phyloP scores from a whole-genome alignment of 2,329 filamentous ascomycete genomes.

The Pseudogymnoascus sp. region DNA sequence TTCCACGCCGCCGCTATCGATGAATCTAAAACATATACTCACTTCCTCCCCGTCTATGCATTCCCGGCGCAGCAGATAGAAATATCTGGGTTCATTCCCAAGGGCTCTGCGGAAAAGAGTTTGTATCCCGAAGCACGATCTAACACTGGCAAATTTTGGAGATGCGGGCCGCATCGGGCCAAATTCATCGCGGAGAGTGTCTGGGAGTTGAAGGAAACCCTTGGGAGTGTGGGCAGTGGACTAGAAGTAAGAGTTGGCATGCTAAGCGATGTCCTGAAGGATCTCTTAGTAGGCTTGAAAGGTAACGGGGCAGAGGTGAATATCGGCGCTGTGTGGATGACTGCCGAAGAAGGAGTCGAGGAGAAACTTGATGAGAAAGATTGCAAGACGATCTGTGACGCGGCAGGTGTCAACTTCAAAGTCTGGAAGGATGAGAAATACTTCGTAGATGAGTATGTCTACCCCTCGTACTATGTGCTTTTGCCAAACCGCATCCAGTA shows the following conservation, averaged over 20 bases:
- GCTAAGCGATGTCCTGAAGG: conserved; percentile 49
- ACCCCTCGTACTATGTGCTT: conserved; percentile 17
- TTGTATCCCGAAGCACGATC: conserved; percentile 66
- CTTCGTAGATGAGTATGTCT: conserved; percentile 66
- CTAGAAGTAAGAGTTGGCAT: conserved; percentile 59
- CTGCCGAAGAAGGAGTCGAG: conserved; percentile 60
- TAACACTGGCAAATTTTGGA: conserved; percentile 59
- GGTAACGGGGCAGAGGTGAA: conserved; percentile 30
- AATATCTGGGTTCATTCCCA: conserved; percentile 62
- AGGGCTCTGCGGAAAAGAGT: conserved; percentile 38
- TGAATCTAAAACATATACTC: conserved; percentile 42
- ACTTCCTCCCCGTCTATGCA: conserved; percentile 65
- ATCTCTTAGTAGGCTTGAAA: conserved; percentile 46
- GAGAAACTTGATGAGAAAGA: conserved; percentile 58
- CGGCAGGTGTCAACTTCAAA: conserved; percentile 51
- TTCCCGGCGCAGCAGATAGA: conserved; percentile 66
- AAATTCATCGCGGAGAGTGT: conserved; percentile 67
- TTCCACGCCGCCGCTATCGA: conserved; percentile 49
- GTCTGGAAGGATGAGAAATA: conserved; percentile 71
- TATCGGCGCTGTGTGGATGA: conserved; percentile 67
- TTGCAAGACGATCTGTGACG: conserved; percentile 46
- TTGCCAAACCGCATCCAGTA: background rate
- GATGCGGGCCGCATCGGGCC: conserved; percentile 64
- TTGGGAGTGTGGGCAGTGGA: conserved; percentile 53
- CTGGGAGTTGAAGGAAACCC: conserved; percentile 60